Conservation (phyloP, 345 rosid genomes). For the Brassica nigra region DNA sequence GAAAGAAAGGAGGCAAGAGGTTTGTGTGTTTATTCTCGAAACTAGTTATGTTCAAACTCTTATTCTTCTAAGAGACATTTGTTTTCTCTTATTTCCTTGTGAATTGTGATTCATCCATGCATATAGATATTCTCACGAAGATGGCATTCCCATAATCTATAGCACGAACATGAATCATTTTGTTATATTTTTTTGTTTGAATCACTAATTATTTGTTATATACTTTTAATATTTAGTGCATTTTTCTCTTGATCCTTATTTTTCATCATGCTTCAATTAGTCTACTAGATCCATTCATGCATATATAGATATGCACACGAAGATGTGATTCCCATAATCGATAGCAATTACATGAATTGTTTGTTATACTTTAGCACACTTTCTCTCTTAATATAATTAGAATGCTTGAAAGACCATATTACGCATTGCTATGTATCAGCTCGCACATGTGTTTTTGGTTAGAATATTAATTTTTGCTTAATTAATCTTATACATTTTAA, state of each 20-base stretch:
- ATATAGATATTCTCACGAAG: neutral
- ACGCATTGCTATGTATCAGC: neutral
- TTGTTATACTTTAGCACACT: neutral
- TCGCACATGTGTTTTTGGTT: neutral
- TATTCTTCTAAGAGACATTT: constrained; percentile 1
- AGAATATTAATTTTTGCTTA: neutral
- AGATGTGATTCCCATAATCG: neutral
- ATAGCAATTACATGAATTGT: neutral
- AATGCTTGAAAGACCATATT: neutral
- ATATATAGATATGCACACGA: neutral
- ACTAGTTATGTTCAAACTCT: constrained; percentile 14
- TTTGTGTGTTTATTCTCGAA: constrained; percentile 14
- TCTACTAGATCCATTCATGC: constrained; percentile 4
- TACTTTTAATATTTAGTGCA: neutral
- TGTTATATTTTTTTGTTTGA: too few relatives aligned
- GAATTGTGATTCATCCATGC: neutral
- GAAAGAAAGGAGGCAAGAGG: constrained; percentile 21
- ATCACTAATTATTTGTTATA: neutral
- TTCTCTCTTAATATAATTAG: neutral
- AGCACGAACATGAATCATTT: neutral
- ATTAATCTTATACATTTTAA: neutral
- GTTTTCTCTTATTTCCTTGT: neutral
- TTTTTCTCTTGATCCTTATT: neutral
- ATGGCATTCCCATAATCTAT: neutral
- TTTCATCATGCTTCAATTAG: neutral